Percentiles rank a stretch among this genome's conserved stretches.
Evolutionary conservation across 2,329 filamentous ascomycete species (phyloP).

Genomic region (Colletotrichum navitas): DNA sequence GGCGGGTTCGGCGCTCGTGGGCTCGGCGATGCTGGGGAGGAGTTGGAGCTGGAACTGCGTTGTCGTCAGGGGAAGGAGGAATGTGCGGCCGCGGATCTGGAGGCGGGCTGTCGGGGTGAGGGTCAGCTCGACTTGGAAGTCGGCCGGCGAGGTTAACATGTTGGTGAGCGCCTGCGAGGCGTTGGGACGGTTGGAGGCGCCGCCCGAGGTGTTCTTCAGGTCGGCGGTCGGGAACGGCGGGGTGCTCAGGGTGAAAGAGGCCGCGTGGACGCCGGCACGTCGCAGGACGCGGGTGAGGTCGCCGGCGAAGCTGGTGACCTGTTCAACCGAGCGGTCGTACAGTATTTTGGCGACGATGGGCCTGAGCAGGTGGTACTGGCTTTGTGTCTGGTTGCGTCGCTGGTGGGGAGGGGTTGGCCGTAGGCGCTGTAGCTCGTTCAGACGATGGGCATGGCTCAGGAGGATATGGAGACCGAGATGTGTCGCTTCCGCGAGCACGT

Average conservation of each 20-base stretch:
- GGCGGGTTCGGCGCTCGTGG: conserved; percentile 43
- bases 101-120: conserved; percentile 60
- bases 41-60: conserved; percentile 59
- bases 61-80: conserved; percentile 57
- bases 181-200: conserved; percentile 53
- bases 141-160: conserved; percentile 57
- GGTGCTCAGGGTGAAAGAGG: conserved; percentile 59
- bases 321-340: conserved; percentile 56
- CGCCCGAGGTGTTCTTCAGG: conserved; percentile 44
- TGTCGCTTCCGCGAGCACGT: conserved; percentile 72
- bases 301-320: conserved; percentile 58
- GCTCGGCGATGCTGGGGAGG: conserved; percentile 49
- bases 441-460: conserved; percentile 82
- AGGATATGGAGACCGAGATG: conserved; percentile 79
- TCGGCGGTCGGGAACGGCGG: conserved; percentile 50
- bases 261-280: conserved; percentile 58
- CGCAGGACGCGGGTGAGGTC: conserved; percentile 59
- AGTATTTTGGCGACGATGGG: conserved; percentile 64
- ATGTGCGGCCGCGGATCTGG: conserved; percentile 60
- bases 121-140: conserved; percentile 58
- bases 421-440: conserved; percentile 77
- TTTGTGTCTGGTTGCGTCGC: conserved; percentile 56
- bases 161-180: conserved; percentile 61
- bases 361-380: conserved; percentile 64
- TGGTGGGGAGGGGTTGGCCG: conserved; percentile 62